Base-by-base conservation (phyloP, 2,329 filamentous ascomycete genomes). In the Colletotrichum sp. region DNA sequence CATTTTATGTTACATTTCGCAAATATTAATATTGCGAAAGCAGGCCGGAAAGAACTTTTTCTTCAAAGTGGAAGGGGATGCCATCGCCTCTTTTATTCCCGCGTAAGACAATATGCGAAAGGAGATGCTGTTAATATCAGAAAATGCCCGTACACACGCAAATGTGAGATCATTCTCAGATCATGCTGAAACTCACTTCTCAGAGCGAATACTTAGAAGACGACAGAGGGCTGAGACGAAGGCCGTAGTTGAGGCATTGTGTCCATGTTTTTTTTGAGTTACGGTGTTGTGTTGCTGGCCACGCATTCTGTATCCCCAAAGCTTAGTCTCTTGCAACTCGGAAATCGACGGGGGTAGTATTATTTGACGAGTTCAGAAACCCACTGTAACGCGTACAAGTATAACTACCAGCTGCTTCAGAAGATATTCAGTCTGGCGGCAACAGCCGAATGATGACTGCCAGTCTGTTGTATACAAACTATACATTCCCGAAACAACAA, bases 401-500 rank as follows among this genome's bases (percentile, higher is more conserved):
- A 18, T n/a, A n/a, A n/a, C 1, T n/a, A 43, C 16, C 8, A 43
- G 39, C 18, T 43, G 9, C 39, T 43, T n/a, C 39, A 4, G 43
- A 22, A 22, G 10, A 48, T 48, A 6, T 1, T 3, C 43, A 52
- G 0, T 22, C n/a, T 1, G n/a, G 10, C 1, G 43, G 43, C n/a
- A 52, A 12, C 43, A 8, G 43, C 43, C 43, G 0, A 22, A 22
- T 22, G n/a, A 22, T 52, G 2, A 22, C n/a, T 7, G n/a, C n/a
- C n/a, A 13, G 43, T 52, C 6, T 52, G 10, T 13, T 52, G 1
- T 52, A 52, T 1, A 22, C 43, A 13, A 8, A 52, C 10, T 13
- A 22, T 0, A 52, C 43, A 0, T 0, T 52, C 1, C 4, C 43
- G n/a, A 22, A 22, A 2, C 13, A 2, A 52, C 6, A 13, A 12